These are phyloP conservation scores for Coprinopsis cinerea DNA, from an alignment of 768 basidiomycete genomes.

Conservation along the genomic window DNA sequence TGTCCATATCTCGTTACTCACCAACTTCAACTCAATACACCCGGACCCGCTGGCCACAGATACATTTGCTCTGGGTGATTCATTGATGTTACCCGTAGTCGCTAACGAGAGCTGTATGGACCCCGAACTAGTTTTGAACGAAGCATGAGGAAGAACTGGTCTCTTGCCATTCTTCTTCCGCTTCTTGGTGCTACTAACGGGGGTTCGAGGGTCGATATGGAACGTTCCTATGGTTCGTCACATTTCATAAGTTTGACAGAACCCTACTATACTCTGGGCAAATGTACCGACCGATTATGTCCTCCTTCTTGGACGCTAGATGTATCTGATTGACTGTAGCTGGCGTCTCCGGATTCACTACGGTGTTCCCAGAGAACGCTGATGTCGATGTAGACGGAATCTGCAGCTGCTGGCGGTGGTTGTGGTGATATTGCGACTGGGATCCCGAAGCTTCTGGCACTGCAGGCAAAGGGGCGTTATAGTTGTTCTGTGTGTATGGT, in stretches of 20 bases:
- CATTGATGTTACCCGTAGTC: constrained; percentile 29
- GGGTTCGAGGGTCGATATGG: constrained; percentile 32
- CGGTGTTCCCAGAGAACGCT: neutral
- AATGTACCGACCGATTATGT: constrained; percentile 25
- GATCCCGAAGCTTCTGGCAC: neutral
- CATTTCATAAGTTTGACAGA: neutral
- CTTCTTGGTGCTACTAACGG: constrained; percentile 17
- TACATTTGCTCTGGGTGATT: constrained; percentile 28
- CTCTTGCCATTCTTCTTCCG: constrained; percentile 22
- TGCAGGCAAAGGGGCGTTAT: neutral
- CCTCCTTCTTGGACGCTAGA: constrained; percentile 23
- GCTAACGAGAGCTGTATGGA: constrained; percentile 32
- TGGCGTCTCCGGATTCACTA: constrained; percentile 8
- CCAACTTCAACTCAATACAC: constrained; percentile 35
- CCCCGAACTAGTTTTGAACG: constrained; percentile 37
- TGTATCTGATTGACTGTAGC: constrained; percentile 28
- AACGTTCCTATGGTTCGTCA: constrained; percentile 29
- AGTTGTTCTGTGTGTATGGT: constrained; percentile 15
- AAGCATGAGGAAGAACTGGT: constrained; percentile 26
- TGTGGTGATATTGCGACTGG: neutral
- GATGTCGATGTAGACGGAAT: neutral
- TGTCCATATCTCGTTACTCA: constrained; percentile 16
- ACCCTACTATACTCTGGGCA: neutral
- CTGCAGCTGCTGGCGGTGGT: neutral
- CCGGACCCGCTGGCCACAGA: constrained; percentile 31